Evolutionary conservation across 1,139 yeast species (phyloP).

Genomic region (Hemisphaericaspora xylanilytica): DNA sequence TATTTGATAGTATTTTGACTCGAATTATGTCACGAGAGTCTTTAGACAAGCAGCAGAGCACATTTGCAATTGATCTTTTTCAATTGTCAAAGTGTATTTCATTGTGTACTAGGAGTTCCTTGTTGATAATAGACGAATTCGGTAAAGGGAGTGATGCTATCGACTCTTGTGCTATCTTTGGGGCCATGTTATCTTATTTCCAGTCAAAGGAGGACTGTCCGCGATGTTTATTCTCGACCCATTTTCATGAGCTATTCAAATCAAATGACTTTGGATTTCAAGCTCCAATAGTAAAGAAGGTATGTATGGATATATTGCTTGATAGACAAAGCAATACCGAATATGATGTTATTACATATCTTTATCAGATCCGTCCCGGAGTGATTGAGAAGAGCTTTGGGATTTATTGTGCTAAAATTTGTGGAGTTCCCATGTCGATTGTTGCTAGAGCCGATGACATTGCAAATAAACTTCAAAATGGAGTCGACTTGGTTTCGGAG

Average conservation of each 20-base stretch:
- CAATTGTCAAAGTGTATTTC: slow-evolving; percentile 42
- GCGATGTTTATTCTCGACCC: slow-evolving; percentile 38
- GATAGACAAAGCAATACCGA: slow-evolving; percentile 1
- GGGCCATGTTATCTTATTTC: slow-evolving; percentile 30
- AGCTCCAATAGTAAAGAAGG: slow-evolving; percentile 4
- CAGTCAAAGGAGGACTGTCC: slow-evolving; percentile 20
- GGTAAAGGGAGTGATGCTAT: slow-evolving; percentile 49
- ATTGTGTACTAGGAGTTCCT: slow-evolving; percentile 31
- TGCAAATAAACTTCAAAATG: slow-evolving; percentile 13
- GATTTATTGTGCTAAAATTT: slow-evolving; percentile 33
- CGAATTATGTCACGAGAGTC: slow-evolving; percentile 43
- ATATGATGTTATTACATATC: slow-evolving; percentile 23
- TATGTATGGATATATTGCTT: slow-evolving; percentile 23
- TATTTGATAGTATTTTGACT: slow-evolving; percentile 43
- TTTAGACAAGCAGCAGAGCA: slow-evolving; percentile 38
- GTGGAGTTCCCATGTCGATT: slow-evolving; percentile 29
- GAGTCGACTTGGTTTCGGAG: slow-evolving; percentile 17
- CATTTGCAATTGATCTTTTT: slow-evolving; percentile 45
- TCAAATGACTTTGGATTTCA: slow-evolving; percentile 8
- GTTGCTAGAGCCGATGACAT: slow-evolving; percentile 27
- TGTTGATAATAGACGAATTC: slow-evolving; percentile 48
- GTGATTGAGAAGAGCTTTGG: slow-evolving; percentile 34
- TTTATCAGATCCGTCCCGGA: slow-evolving; percentile 30
- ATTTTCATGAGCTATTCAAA: slow-evolving; percentile 40
- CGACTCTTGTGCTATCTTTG: slow-evolving; percentile 47